A percentile compares a stretch with the other conserved stretches of the same genome.
Conservation (phyloP, 176 grass and related monocot species). For the Oryza punctata region DNA sequence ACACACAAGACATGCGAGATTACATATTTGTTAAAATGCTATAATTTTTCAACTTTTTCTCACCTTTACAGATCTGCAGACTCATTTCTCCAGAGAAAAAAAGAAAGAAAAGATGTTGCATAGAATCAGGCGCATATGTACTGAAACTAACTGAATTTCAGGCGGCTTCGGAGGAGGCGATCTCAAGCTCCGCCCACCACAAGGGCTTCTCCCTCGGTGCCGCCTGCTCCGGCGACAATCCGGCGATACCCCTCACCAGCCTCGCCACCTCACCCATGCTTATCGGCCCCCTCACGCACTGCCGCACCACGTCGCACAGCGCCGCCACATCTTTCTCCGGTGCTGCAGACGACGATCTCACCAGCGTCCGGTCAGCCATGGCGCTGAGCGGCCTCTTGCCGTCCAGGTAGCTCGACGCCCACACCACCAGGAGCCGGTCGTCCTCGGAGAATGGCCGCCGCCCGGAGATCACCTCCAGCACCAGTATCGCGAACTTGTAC, state of each 20-base stretch:
- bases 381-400: slow-evolving; percentile 54
- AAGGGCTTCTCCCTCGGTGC: slow-evolving; percentile 57
- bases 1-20: too few relatives aligned
- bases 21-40: too few relatives aligned
- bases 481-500: slow-evolving; percentile 75
- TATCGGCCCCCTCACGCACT: slow-evolving; percentile 51
- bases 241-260: slow-evolving; percentile 46
- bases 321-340: slow-evolving; percentile 48
- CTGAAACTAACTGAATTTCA: slow-evolving; percentile 31
- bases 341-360: slow-evolving; percentile 39
- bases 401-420: slow-evolving; percentile 86
- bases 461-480: slow-evolving; percentile 86
- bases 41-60: background rate
- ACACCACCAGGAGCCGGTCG: slow-evolving; percentile 69
- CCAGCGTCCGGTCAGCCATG: slow-evolving; percentile 71
- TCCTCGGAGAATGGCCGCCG: slow-evolving; percentile 71
- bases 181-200: slow-evolving; percentile 87
- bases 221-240: slow-evolving; percentile 44
- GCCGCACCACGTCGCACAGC: slow-evolving; percentile 54
- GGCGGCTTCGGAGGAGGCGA: slow-evolving; percentile 39
- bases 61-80: background rate
- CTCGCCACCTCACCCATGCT: slow-evolving; percentile 47
- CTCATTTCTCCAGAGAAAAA: background rate
- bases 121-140: too few relatives aligned
- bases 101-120: background rate